Evolutionary conservation across 306 rosid species (phyloP), one percentile per base, ranked within the genome.

Genomic region (Coriaria nepalensis): DNA sequence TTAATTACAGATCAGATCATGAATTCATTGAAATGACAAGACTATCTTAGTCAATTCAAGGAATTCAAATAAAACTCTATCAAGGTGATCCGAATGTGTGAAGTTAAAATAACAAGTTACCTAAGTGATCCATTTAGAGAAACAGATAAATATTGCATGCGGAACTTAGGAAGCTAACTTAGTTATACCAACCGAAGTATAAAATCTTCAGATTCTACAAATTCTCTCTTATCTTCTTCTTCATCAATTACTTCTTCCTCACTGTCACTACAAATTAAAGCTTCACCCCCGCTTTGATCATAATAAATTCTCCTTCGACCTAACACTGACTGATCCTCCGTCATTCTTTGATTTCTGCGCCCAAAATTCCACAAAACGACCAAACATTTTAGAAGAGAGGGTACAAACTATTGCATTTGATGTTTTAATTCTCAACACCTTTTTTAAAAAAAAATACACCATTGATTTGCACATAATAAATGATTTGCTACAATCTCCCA

Each of bases 301-400:
- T 92, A 92, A 73, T 92, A 92, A 66, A 92, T 92, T 69, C 98
- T 76, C 58, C 98, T 76, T 47, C 98, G 85, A 68, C 98, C 98
- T 33, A 92, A 59, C 38, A 92, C 93, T 3, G 98, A 92, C 56
- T 92, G 98, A 82, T 92, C 98, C 68, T 92, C 98, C 6, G 94
- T 82, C 98, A 92, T 92, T 75, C 98, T 85, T 67, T 92, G 98
- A 68, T 92, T 92, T 79, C 98, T 92, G 79, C 50, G 61, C 55
- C 68, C 56, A 9, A 68, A 61, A 55, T 39, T 56, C 29, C 55
- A 39, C 34, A 59, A 44, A 20, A 36, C 37, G 52, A 47, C 37
- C 59, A 43, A 66, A 45, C 8, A 13, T 13, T 9, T 45, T 15
- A 20, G 2, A 20, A 20, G 29, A 1, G 1, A 1, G 2, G 29